Conservation (phyloP, 1,284 basidiomycete species). For the Phellopilus nigrolimitatus region DNA sequence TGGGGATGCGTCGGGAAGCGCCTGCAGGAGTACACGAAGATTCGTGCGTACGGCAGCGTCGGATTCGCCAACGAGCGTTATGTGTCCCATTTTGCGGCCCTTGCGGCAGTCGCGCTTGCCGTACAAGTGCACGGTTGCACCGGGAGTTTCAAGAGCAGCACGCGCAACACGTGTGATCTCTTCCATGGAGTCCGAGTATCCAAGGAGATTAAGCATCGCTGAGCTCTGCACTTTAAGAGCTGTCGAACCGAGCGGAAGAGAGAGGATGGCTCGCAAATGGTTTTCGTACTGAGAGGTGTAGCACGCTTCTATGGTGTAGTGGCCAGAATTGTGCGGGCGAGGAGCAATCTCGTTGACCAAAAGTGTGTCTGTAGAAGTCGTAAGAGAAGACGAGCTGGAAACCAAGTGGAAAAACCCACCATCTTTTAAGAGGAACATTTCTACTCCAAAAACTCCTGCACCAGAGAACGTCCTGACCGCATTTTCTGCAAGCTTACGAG, state of each 20-base stretch:
- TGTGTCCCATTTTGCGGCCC: slow-evolving; percentile 97
- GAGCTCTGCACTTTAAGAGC: slow-evolving; percentile 83
- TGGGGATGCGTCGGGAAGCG: slow-evolving; percentile 48
- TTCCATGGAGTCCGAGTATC: slow-evolving; percentile 61
- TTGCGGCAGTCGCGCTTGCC: slow-evolving; percentile 88
- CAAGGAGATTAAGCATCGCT: slow-evolving; percentile 95
- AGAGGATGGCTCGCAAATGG: slow-evolving; percentile 94
- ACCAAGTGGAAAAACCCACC: slow-evolving; percentile 46
- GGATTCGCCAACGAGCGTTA: slow-evolving; percentile 83
- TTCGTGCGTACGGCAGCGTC: slow-evolving; percentile 73
- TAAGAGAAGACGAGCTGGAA: background rate
- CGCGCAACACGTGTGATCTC: slow-evolving; percentile 53
- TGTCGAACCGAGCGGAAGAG: slow-evolving; percentile 87
- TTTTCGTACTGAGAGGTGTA: slow-evolving; percentile 97
- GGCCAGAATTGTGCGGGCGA: slow-evolving; percentile 98
- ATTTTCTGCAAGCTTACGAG: slow-evolving; percentile 74
- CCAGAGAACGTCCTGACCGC: slow-evolving; percentile 82
- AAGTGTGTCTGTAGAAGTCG: slow-evolving; percentile 52
- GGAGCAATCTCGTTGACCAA: slow-evolving; percentile 98
- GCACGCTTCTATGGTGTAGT: slow-evolving; percentile 99
- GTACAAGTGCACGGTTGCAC: slow-evolving; percentile 86
- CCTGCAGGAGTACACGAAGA: slow-evolving; percentile 67
- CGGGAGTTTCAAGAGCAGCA: slow-evolving; percentile 62
- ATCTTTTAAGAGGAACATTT: slow-evolving; percentile 92
- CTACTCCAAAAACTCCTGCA: slow-evolving; percentile 96